Evolutionary conservation across 106 monocot genomes (phyloP).

Genomic region (Dendrobium huoshanense): DNA sequence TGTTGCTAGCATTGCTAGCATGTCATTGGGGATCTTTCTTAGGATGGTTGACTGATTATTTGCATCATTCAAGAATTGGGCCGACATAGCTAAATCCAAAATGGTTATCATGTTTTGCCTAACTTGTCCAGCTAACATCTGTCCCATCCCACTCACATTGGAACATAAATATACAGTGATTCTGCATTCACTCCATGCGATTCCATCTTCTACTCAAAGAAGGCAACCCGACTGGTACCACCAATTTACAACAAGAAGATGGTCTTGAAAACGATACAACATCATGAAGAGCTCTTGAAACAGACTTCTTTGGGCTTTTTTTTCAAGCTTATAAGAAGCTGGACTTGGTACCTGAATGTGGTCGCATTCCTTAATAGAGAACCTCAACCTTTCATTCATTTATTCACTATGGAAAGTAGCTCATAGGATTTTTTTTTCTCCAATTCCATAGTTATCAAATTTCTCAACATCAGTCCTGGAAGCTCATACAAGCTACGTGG

Average conservation of each 20-base stretch:
- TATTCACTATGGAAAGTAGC: slow-evolving; percentile 59
- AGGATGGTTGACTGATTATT: too few species aligned
- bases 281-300: slow-evolving; percentile 71
- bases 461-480: slow-evolving; percentile 64
- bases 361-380: slow-evolving; percentile 92
- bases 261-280: slow-evolving; percentile 82
- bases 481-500: slow-evolving; percentile 64
- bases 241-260: slow-evolving; percentile 52
- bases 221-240: slow-evolving; percentile 82
- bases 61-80: slow-evolving; percentile 44
- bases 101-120: slow-evolving; percentile 65
- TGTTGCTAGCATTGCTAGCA: too few species aligned
- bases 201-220: too few species aligned
- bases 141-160: slow-evolving; percentile 42
- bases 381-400: slow-evolving; percentile 68
- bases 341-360: slow-evolving; percentile 87
- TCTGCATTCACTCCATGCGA: slow-evolving; percentile 30
- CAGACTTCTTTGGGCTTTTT: slow-evolving; percentile 27
- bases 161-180: slow-evolving; percentile 34
- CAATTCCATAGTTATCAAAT: slow-evolving; percentile 74
- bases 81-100: slow-evolving; percentile 79
- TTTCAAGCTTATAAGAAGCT: slow-evolving; percentile 13
- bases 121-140: slow-evolving; percentile 56
- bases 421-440: slow-evolving; percentile 56
- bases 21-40: too few species aligned